Base-by-base conservation (phyloP, 495 filamentous ascomycete genomes). In the Penicillium arizonense region DNA sequence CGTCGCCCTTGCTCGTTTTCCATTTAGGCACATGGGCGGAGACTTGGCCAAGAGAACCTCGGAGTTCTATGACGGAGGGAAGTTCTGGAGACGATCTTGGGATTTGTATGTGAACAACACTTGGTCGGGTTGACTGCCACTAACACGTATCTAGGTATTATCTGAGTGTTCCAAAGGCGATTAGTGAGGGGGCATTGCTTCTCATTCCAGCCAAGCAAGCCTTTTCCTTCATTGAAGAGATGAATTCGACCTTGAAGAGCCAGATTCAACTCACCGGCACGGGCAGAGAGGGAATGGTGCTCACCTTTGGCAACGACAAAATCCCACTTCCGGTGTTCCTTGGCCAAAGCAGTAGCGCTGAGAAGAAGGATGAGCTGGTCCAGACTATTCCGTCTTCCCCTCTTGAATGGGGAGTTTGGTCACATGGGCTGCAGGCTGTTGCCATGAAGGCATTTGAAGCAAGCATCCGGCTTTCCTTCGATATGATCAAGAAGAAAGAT, bases 191-290 rank as follows among this genome's bases (percentile, higher is more conserved):
- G 41, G 79, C 83, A 8, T 59, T 88, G 8, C 57, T 91, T 16
- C 74, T 93, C 14, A 78, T 91, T 3, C 82, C 87, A 6, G 79
- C 79, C 3, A 43, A 58, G 4, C 87, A 94, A 60, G 80, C 90
- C 28, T 53, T 80, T 55, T 57, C 69, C 30, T 73, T 89, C 9
- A 67, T 94, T 0, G 44, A 72, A 2, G 71, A 80, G 12, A 82
- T 90, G 62, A 89, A 87, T 62, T 46, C 63, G 1, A 63, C 67
- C 7, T 67, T 87, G 16, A 56, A 69, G 0, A 72, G 67, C 18
- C 33, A 61, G 3, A 61, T 89, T 18, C 56, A 63, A 3, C 76
- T 91, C 42, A 82, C 83, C 1, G 56, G 62, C 7, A 72, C 76
- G 4, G 55, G 55, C 10, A 63, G 68, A 35, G 56, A 73, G 18